Conservation (phyloP, 371 early-diverging fungal genomes). For the Massospora cicadina region DNA sequence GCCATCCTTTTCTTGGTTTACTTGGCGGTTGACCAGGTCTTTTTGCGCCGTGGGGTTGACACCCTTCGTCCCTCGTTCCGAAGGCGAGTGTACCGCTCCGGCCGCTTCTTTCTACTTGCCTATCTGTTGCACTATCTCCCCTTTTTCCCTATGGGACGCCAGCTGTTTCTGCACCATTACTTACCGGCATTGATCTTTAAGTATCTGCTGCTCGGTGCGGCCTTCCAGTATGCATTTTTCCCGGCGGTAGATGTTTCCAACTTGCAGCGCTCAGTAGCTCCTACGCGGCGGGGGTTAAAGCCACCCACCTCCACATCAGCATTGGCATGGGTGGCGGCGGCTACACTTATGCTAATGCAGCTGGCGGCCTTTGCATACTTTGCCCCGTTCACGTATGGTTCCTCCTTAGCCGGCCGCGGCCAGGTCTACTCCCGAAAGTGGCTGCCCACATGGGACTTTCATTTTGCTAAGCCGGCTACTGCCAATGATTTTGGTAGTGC, state of each 20-base stretch:
- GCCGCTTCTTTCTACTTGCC: slow-evolving; percentile 65
- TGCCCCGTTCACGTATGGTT: slow-evolving; percentile 48
- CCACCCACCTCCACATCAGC: slow-evolving; percentile 14
- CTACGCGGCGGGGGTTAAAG: neutral
- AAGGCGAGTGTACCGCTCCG: slow-evolving; percentile 35
- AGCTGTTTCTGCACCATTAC: slow-evolving; percentile 95
- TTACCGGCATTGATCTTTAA: slow-evolving; percentile 70
- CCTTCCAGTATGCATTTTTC: slow-evolving; percentile 44
- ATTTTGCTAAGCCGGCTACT: slow-evolving; percentile 46
- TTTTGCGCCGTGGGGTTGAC: slow-evolving; percentile 49
- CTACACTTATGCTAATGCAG: slow-evolving; percentile 25
- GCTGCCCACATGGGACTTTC: slow-evolving; percentile 63
- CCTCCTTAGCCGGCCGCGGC: slow-evolving; percentile 27
- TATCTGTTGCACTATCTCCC: slow-evolving; percentile 89
- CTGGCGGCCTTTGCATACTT: slow-evolving; percentile 32
- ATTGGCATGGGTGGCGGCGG: slow-evolving; percentile 19
- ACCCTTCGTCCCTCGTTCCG: slow-evolving; percentile 33
- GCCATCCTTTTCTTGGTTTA: slow-evolving; percentile 34
- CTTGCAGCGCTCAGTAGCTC: slow-evolving; percentile 3
- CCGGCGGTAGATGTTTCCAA: slow-evolving; percentile 27
- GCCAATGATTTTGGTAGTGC: too few relatives aligned
- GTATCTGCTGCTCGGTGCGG: slow-evolving; percentile 49
- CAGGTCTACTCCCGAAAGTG: slow-evolving; percentile 48
- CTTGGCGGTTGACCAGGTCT: slow-evolving; percentile 37
- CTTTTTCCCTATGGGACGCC: slow-evolving; percentile 90